Evolutionary conservation across 1,139 yeast genomes (phyloP).

Genomic region (Pichia kudriavzevii): DNA sequence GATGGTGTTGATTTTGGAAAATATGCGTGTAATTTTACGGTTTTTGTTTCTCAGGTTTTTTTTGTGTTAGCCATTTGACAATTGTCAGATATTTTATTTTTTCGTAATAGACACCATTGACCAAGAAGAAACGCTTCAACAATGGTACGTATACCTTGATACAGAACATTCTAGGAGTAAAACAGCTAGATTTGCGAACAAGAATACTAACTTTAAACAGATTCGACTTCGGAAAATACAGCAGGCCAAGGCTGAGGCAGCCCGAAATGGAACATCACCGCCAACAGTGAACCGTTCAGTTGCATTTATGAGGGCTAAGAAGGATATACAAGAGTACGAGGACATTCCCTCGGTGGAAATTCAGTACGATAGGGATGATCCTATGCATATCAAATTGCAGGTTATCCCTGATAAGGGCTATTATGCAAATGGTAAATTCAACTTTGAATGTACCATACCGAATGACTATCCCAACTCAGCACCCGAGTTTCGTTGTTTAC

Average conservation of each 20-base stretch:
- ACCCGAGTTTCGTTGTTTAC: constrained; percentile 69
- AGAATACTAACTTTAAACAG: constrained; percentile 14
- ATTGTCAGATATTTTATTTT: no score
- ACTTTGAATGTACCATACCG: constrained; percentile 56
- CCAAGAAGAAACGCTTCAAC: no score
- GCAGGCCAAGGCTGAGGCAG: constrained; percentile 18
- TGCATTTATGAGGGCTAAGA: constrained; percentile 25
- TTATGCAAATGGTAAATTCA: constrained; percentile 63
- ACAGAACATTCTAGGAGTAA: no score
- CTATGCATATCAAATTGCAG: constrained; percentile 50
- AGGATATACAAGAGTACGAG: constrained; percentile 27
- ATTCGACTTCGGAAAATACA: constrained; percentile 25
- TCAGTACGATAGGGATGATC: constrained; percentile 16
- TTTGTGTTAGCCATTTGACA: no score
- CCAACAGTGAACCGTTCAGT: constrained; percentile 11
- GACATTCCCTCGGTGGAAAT: constrained; percentile 18
- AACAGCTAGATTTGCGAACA: neutral
- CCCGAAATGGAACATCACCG: constrained; percentile 2
- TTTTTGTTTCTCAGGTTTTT: no score
- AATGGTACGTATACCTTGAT: neutral
- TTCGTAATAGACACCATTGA: no score
- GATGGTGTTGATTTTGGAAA: no score
- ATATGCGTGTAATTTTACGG: no score
- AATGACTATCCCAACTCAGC: constrained; percentile 87
- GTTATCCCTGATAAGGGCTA: constrained; percentile 76